A percentile compares a stretch with the other conserved stretches of the same genome.
Evolutionary conservation across 2,329 filamentous ascomycete species (phyloP).

Genomic region (Colletotrichum sp.): DNA sequence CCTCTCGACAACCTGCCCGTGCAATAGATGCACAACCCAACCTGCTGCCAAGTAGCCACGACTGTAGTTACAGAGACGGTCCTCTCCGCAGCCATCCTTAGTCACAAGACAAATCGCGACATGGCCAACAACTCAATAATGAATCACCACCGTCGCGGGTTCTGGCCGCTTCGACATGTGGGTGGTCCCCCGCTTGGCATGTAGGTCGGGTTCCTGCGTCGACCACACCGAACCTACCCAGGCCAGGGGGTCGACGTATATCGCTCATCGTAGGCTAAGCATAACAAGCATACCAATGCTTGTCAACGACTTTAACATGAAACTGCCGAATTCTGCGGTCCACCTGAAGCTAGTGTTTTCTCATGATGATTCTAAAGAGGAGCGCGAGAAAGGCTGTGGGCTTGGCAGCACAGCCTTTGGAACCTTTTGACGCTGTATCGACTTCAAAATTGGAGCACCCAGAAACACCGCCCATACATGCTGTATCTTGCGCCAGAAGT

Average conservation of each 20-base stretch:
- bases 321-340: background rate
- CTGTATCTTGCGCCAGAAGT: rapidly evolving
- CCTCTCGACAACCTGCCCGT: background rate
- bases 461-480: background rate
- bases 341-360: background rate
- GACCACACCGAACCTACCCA: background rate
- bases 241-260: background rate
- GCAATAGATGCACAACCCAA: rapidly evolving
- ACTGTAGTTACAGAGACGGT: background rate
- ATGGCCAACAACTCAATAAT: background rate
- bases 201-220: background rate
- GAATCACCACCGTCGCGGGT: background rate
- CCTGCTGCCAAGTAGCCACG: background rate
- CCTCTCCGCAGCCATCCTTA: background rate
- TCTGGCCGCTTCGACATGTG: background rate
- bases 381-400: background rate
- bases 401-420: background rate
- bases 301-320: background rate
- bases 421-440: background rate
- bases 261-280: background rate
- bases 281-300: background rate
- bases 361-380: background rate
- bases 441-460: background rate
- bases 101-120: background rate
- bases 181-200: background rate